phyloP scores from a whole-genome alignment of 2,329 filamentous ascomycete species.

The Cyphellophora europaea region DNA sequence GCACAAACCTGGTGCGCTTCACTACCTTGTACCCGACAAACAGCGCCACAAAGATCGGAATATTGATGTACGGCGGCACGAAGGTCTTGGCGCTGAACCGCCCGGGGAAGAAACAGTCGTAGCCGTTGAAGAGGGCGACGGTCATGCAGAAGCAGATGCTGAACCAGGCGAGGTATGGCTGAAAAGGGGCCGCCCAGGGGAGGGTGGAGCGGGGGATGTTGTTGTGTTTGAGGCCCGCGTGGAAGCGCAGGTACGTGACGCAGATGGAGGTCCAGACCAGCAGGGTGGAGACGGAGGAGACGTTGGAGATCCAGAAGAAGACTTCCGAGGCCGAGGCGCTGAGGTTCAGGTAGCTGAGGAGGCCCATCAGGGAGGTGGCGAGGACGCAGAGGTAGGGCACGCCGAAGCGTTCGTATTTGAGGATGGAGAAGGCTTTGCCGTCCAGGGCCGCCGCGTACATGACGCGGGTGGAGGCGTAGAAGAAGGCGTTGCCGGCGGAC shows the following conservation, averaged over 20 bases:
- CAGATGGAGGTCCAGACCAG: conserved; percentile 42
- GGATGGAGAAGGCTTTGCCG: conserved; percentile 45
- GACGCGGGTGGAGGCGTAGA: conserved; percentile 24
- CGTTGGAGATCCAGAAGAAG: conserved; percentile 41
- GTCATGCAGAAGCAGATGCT: conserved; percentile 44
- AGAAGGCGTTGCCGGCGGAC: conserved; percentile 35
- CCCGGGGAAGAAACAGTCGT: conserved; percentile 24
- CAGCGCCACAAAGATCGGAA: conserved; percentile 29
- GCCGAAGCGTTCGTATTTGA: conserved; percentile 42
- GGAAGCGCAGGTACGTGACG: conserved; percentile 39
- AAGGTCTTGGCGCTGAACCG: conserved; percentile 57
- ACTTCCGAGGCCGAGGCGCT: conserved; percentile 22
- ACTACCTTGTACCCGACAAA: conserved; percentile 8
- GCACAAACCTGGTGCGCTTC: conserved; percentile 6
- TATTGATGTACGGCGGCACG: conserved; percentile 54
- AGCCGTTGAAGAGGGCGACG: conserved; percentile 63
- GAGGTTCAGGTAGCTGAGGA: conserved; percentile 29
- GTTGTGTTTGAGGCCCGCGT: conserved; percentile 58
- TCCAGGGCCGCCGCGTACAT: conserved; percentile 23
- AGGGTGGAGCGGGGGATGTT: conserved; percentile 56
- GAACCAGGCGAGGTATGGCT: conserved; percentile 62
- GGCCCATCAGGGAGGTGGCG: conserved; percentile 38
- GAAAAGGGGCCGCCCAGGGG: conserved; percentile 58
- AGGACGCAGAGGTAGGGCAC: conserved; percentile 51
- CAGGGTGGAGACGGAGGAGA: conserved; percentile 37